Base-by-base conservation (phyloP, 2,329 filamentous ascomycete species). In the Salinomyces thailandicus region DNA sequence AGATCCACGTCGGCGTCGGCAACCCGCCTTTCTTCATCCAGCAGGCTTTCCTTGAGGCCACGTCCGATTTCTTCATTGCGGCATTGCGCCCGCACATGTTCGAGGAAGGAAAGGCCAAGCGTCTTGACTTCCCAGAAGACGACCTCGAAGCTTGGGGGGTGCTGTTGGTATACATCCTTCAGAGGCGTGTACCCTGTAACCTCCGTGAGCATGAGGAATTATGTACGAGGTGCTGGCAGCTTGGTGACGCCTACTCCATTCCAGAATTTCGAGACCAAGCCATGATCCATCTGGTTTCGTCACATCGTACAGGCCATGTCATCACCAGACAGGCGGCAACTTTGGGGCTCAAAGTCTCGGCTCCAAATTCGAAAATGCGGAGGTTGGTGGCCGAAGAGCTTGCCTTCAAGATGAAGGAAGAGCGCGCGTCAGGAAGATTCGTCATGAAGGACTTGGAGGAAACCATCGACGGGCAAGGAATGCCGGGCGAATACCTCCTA, bases 221-320 rank as follows among this genome's bases (percentile, higher is more conserved):
- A 6, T 7, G 15, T 9, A 16, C 18, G 9, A 15, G 14, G 13
- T 34, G 18, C 4, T 34, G 32, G 32, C 6, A 5, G 7, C 32
- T 34, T n/a, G 32, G 32, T 5, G 32, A 34, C 18, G 26, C 22
- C 18, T 34, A 34, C 11, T 18, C 14, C 18, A 34, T 27, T 6
- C 3, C 14, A 11, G 19, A 13, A 9, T 34, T 34, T n/a, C 32
- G 26, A 16, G 20, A 34, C 18, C 7, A 37, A 18, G 11, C 29
- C 14, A 37, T 30, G 27, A n/a, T n/a, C n/a, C n/a, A n/a, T n/a
- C n/a, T n/a, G n/a, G n/a, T n/a, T n/a, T n/a, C n/a, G n/a, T n/a
- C n/a, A n/a, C n/a, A n/a, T n/a, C n/a, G n/a, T n/a, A n/a, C n/a
- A n/a, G n/a, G n/a, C n/a, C n/a, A n/a, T n/a, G n/a, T n/a, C n/a